Percentiles rank a stretch among this genome's conserved stretches.
These are phyloP conservation scores for Arthromyces matolae DNA, from an alignment of 768 basidiomycete species.

Conservation along the genomic window DNA sequence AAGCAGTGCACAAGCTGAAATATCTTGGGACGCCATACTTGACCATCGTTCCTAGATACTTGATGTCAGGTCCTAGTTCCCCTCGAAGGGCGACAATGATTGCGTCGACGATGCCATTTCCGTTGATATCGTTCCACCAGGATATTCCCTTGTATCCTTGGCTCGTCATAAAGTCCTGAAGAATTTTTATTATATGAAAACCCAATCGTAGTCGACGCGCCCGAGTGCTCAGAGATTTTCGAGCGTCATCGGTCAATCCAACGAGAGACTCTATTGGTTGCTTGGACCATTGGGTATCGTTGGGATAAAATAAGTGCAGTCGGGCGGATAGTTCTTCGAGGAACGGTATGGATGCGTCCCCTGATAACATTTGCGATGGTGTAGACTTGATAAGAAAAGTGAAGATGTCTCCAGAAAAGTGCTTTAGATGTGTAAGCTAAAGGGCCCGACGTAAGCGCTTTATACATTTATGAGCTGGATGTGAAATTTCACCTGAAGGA, in stretches of 20 bases:
- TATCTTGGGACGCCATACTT: conserved; percentile 34
- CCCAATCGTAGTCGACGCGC: conserved; percentile 16
- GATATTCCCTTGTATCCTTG: conserved; percentile 40
- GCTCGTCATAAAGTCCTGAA: conserved; percentile 41
- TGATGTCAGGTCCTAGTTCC: conserved; percentile 38
- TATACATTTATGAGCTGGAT: not conserved
- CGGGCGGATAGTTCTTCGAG: conserved; percentile 34
- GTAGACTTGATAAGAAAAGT: conserved; percentile 37
- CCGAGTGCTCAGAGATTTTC: conserved; percentile 28
- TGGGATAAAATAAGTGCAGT: conserved; percentile 20
- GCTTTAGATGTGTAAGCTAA: conserved; percentile 65
- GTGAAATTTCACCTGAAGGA: conserved; percentile 50
- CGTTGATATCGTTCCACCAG: conserved; percentile 23
- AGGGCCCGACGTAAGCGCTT: not conserved
- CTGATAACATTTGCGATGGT: conserved; percentile 16
- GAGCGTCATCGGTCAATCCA: conserved; percentile 32
- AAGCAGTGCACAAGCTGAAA: not conserved
- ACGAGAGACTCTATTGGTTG: conserved; percentile 29
- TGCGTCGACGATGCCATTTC: conserved; percentile 28
- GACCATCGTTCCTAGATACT: conserved; percentile 42
- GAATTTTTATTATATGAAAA: conserved; percentile 25
- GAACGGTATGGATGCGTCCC: conserved; percentile 25
- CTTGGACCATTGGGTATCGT: conserved; percentile 21
- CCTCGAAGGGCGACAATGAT: conserved; percentile 47
- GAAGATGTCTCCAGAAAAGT: conserved; percentile 60